A percentile compares a stretch with the other conserved stretches of the same genome.
Conservation (phyloP, 495 filamentous ascomycete genomes). For the Letharia columbiana region DNA sequence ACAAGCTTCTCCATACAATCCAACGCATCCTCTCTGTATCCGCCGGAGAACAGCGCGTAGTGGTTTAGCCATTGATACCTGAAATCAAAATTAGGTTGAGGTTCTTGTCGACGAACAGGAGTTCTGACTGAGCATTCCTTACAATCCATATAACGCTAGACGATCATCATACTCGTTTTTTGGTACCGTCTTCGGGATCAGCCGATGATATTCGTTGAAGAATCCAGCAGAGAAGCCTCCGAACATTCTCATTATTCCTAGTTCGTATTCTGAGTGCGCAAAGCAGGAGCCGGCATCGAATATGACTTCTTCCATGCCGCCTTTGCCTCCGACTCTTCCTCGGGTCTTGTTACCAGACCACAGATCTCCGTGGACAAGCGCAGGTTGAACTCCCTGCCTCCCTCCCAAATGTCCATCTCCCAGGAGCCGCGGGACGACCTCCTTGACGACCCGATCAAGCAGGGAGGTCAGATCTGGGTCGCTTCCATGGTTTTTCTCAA, state of each 20-base stretch:
- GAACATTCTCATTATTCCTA: constrained; percentile 95
- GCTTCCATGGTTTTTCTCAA: constrained; percentile 50
- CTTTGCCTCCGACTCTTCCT: constrained; percentile 50
- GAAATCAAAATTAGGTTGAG: background rate
- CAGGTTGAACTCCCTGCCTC: constrained; percentile 51
- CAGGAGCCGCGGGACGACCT: constrained; percentile 67
- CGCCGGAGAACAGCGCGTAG: constrained; percentile 12
- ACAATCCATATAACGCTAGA: constrained; percentile 72
- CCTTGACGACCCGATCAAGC: constrained; percentile 51
- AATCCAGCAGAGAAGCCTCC: constrained; percentile 79
- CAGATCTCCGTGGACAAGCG: constrained; percentile 83
- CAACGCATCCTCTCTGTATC: constrained; percentile 8
- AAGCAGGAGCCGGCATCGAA: constrained; percentile 75
- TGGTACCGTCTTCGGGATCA: constrained; percentile 72
- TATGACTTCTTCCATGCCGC: constrained; percentile 62
- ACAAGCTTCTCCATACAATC: constrained; percentile 13
- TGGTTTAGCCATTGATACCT: constrained; percentile 14
- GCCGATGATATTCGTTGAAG: constrained; percentile 63
- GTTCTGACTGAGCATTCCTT: constrained; percentile 29
- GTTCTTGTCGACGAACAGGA: too few relatives aligned
- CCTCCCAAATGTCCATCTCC: constrained; percentile 55
- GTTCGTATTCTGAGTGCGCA: constrained; percentile 77
- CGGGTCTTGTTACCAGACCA: constrained; percentile 77
- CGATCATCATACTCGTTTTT: constrained; percentile 77
- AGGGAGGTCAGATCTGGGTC: constrained; percentile 52